Evolutionary conservation across 2,329 filamentous ascomycete genomes (phyloP).

Genomic region (Fonsecaea monophora): DNA sequence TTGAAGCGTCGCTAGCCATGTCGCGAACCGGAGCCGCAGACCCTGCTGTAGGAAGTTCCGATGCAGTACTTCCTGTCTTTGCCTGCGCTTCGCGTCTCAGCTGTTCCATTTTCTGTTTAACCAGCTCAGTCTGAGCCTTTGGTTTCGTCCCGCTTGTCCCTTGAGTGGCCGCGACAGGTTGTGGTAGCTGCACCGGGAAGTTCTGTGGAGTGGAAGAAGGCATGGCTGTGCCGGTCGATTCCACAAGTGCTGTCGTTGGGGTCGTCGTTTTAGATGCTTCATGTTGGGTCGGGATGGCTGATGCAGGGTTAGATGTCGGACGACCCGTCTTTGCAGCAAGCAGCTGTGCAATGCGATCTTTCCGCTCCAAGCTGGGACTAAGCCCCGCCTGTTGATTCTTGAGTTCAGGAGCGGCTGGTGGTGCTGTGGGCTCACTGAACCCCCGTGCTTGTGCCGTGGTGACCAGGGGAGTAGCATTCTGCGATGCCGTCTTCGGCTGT

Average conservation of each 20-base stretch:
- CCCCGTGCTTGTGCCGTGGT: background rate
- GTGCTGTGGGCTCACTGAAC: conserved; percentile 5
- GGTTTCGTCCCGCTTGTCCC: conserved; percentile 49
- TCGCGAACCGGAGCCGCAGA: conserved; percentile 4
- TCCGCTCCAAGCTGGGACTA: conserved; percentile 66
- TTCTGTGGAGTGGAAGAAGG: background rate
- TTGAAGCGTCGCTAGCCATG: background rate
- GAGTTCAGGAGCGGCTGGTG: conserved; percentile 13
- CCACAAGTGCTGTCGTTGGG: conserved; percentile 1
- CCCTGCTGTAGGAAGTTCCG: background rate
- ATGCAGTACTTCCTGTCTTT: conserved; percentile 38
- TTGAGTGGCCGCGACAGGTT: background rate
- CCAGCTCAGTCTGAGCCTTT: conserved; percentile 74
- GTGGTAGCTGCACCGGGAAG: background rate
- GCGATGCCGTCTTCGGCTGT: background rate
- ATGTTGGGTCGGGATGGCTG: background rate
- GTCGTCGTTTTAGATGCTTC: conserved; percentile 7
- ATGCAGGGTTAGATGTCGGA: conserved; percentile 21
- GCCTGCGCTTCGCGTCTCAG: conserved; percentile 63
- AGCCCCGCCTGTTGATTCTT: conserved; percentile 39
- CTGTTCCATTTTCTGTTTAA: conserved; percentile 80
- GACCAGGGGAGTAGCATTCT: background rate
- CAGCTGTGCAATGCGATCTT: conserved; percentile 77
- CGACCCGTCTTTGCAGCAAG: conserved; percentile 75
- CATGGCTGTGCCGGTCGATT: background rate